Percentiles rank a stretch among this genome's conserved stretches.
phyloP scores from a whole-genome alignment of 768 basidiomycete species.

The Mycena rebaudengoi region DNA sequence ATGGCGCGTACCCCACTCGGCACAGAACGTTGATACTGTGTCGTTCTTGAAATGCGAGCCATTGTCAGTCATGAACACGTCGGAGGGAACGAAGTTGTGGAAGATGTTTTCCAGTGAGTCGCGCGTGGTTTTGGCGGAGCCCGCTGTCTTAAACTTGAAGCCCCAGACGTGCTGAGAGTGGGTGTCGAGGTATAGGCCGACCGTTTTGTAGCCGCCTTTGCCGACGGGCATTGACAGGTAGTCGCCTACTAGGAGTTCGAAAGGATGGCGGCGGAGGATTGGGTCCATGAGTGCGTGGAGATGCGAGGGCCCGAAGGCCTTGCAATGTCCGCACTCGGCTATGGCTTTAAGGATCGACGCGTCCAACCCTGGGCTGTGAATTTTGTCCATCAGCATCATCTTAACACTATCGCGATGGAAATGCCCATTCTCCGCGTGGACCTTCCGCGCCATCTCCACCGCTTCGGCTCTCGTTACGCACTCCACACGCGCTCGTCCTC shows the following conservation, averaged over 20 bases:
- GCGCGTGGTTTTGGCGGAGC: background rate
- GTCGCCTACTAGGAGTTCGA: background rate
- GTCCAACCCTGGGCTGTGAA: background rate
- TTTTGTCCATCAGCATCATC: background rate
- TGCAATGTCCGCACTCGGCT: slow-evolving; percentile 31
- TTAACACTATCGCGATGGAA: background rate
- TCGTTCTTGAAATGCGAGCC: slow-evolving; percentile 29
- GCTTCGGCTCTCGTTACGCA: too few species aligned
- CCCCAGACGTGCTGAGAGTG: slow-evolving; percentile 24
- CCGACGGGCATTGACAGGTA: background rate
- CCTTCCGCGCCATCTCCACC: too few species aligned
- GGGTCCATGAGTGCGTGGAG: background rate
- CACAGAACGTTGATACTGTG: slow-evolving; percentile 22
- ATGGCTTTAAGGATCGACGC: background rate
- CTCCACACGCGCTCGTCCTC: too few species aligned
- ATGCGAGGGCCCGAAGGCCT: too few species aligned
- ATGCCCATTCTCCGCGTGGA: background rate
- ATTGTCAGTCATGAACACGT: background rate
- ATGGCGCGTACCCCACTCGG: slow-evolving; percentile 3
- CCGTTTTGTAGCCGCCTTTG: background rate
- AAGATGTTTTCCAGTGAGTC: background rate
- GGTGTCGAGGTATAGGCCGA: background rate
- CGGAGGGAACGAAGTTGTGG: background rate
- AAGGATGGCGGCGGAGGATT: background rate
- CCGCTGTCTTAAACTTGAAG: background rate